Evolutionary conservation across 1,139 yeast genomes (phyloP).

Genomic region (Citeromyces hawaiiensis): DNA sequence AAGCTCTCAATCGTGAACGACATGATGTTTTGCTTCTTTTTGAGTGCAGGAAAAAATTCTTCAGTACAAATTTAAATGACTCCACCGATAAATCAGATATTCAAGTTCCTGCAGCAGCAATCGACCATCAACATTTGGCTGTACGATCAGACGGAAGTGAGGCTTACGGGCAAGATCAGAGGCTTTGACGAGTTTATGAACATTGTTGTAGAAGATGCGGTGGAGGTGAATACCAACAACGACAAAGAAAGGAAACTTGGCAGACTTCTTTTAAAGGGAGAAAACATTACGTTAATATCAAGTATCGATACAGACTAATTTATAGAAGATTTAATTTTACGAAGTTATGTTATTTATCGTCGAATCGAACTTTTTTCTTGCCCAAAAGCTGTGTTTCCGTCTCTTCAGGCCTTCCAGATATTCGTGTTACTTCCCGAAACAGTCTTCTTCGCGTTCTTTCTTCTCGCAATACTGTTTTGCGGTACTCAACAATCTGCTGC

Average conservation of each 20-base stretch:
- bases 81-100: conserved; percentile 87
- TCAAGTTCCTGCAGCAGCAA: conserved; percentile 77
- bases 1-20: conserved; percentile 8
- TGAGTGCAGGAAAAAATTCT: not conserved
- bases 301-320: conserved; percentile 1
- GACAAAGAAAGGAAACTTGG: conserved; percentile 25
- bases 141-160: conserved; percentile 65
- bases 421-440: not conserved
- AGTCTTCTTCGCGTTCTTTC: not conserved
- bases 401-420: not conserved
- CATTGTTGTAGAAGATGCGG: conserved; percentile 82
- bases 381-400: not conserved
- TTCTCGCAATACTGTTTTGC: not conserved
- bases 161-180: conserved; percentile 72
- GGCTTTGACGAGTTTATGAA: conserved; percentile 99
- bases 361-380: not conserved
- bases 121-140: conserved; percentile 75
- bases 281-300: conserved; percentile 69
- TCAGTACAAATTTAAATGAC: too few species aligned
- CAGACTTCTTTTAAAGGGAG: conserved; percentile 77
- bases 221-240: conserved; percentile 38
- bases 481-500: not conserved
- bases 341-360: not conserved
- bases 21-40: not conserved
- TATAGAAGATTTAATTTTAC: not conserved